Conservation (phyloP, 768 basidiomycete species). For the Russula foetens region DNA sequence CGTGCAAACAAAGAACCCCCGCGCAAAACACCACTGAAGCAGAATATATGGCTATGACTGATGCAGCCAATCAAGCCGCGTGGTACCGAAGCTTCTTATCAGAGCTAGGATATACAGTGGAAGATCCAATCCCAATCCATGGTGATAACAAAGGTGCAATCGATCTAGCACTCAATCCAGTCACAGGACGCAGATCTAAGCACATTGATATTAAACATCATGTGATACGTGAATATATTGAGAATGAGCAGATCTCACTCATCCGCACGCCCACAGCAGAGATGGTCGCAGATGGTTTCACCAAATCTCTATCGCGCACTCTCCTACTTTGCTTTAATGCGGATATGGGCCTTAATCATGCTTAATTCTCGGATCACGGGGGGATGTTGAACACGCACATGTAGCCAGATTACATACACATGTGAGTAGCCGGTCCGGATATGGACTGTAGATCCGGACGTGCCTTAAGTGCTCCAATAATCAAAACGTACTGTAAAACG, state of each 20-base stretch:
- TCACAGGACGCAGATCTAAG: background rate
- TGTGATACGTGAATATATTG: background rate
- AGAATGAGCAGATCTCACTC: background rate
- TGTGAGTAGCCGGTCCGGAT: too few relatives aligned
- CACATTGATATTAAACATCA: background rate
- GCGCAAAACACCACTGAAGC: constrained; percentile 33
- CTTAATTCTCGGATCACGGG: background rate
- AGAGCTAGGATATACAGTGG: too few relatives aligned
- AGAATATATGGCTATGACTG: constrained; percentile 32
- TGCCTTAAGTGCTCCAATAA: too few relatives aligned
- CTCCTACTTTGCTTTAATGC: background rate
- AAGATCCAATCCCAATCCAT: too few relatives aligned
- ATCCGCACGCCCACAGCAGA: background rate
- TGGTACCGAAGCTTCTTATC: constrained; percentile 24
- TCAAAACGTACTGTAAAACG: too few relatives aligned
- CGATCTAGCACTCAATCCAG: too few relatives aligned
- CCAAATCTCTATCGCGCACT: background rate
- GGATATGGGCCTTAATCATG: background rate
- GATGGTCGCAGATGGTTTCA: background rate
- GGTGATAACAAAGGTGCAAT: too few relatives aligned
- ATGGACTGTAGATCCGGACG: too few relatives aligned
- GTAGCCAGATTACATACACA: too few relatives aligned
- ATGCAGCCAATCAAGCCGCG: constrained; percentile 28
- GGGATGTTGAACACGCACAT: background rate
- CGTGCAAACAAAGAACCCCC: constrained; percentile 30